Percentiles rank a stretch among this genome's conserved stretches.
Evolutionary conservation across 495 filamentous ascomycete genomes (phyloP).

Genomic region (Penicillium maclennaniae): DNA sequence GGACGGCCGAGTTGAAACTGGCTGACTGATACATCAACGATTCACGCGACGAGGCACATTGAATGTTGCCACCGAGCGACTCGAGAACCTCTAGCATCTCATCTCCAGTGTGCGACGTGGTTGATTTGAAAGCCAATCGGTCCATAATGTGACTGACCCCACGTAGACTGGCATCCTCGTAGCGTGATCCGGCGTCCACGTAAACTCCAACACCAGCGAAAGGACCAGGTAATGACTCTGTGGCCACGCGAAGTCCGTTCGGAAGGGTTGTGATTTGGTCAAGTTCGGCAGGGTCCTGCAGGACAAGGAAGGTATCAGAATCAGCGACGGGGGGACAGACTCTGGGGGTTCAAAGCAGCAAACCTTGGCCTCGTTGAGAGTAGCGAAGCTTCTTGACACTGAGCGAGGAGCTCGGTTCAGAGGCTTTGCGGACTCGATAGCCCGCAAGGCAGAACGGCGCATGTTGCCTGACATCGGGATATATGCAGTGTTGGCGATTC

Average conservation of each 20-base stretch:
- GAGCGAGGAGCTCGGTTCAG: constrained; percentile 37
- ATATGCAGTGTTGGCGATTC: neutral
- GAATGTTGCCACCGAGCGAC: constrained; percentile 86
- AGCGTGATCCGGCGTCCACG: constrained; percentile 92
- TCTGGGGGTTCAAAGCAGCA: neutral
- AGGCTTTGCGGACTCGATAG: constrained; percentile 42
- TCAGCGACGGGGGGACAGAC: neutral
- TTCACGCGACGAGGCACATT: constrained; percentile 92
- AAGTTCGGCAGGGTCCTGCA: constrained; percentile 80
- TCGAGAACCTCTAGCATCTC: constrained; percentile 85
- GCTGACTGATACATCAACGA: constrained; percentile 98
- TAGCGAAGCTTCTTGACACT: constrained; percentile 41
- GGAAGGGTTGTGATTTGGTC: constrained; percentile 85
- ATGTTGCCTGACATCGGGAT: constrained; percentile 22
- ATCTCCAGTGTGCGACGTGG: constrained; percentile 65
- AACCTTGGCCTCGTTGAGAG: constrained; percentile 42
- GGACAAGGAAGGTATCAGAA: constrained; percentile 3
- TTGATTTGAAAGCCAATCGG: constrained; percentile 94
- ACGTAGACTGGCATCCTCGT: constrained; percentile 79
- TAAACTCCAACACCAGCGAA: constrained; percentile 96
- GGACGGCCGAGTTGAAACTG: constrained; percentile 92
- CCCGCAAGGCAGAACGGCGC: constrained; percentile 47
- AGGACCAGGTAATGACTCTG: constrained; percentile 90
- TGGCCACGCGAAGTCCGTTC: constrained; percentile 93
- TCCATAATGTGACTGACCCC: constrained; percentile 97